Conservation (phyloP, 2,329 filamentous ascomycete genomes). For the Macrophomina pseudophaseolina region DNA sequence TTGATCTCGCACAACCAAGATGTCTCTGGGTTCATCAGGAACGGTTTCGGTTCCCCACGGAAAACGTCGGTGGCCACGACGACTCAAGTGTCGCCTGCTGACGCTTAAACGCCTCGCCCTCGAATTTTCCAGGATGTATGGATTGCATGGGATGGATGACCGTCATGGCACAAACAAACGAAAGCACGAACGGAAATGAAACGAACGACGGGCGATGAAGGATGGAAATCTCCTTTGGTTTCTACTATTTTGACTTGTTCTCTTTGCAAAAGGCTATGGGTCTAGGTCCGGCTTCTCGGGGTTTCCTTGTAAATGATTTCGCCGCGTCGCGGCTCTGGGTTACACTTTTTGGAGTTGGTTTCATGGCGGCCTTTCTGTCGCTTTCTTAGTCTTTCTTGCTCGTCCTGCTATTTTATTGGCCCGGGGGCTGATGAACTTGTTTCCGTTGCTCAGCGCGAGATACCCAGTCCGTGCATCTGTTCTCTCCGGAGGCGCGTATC, state of each 20-base stretch:
- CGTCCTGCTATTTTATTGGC: background rate
- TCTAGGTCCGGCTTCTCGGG: background rate
- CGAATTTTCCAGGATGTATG: no score
- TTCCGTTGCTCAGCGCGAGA: constrained; percentile 21
- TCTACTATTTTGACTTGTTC: background rate
- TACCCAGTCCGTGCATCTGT: constrained; percentile 15
- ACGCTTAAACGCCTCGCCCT: background rate
- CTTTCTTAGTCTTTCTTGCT: background rate
- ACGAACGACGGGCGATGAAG: constrained; percentile 12
- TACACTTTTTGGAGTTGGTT: background rate
- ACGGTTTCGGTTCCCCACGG: background rate
- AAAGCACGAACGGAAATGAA: constrained; percentile 10
- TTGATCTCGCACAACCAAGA: constrained; percentile 23
- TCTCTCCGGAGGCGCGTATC: background rate
- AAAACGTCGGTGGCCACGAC: constrained; percentile 2
- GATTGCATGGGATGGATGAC: no score
- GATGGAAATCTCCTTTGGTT: background rate
- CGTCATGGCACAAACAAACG: background rate
- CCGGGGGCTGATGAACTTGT: constrained; percentile 14
- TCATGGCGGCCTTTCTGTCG: background rate
- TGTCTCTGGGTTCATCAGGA: constrained; percentile 18
- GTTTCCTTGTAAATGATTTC: background rate
- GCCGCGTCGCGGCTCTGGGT: background rate
- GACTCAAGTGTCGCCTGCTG: background rate
- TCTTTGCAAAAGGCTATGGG: background rate